Base-by-base conservation (phyloP, 2,329 filamentous ascomycete genomes). In the Diplodia seriata region DNA sequence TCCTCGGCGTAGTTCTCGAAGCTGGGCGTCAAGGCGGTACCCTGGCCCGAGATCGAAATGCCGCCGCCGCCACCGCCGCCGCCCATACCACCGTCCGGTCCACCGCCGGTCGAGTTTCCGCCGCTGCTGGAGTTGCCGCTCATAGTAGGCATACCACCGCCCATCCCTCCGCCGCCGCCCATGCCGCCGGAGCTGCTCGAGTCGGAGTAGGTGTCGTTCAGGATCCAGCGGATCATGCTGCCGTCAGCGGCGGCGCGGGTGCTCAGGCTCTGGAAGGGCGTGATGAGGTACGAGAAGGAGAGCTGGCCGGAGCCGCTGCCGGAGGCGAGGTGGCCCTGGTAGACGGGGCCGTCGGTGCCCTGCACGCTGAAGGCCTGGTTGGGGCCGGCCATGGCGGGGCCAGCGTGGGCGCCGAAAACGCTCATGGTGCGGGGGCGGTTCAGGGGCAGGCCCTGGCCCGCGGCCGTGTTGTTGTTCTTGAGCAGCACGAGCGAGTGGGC, bases 221-320 rank as follows among this genome's bases (percentile, higher is more conserved):
- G 5, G 15, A 68, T 62, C 66, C 56, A 68, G 56, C 55, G 56
- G 40, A 68, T 68, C 66, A 68, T 77, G 2, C 80, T 82, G 26
- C 77, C 76, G 43, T 81, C 77, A 9, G 74, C 75, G 9, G 74
- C 70, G 4, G 77, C 78, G 31, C 80, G 76, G 0, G 75, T 69
- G 57, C 77, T 77, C 65, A 83, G 81, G 11, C 80, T 80, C 67
- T 80, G 76, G 14, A 81, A 75, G 1, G 82, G 81, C 1, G 75
- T 78, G 62, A 84, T 73, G 38, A 85, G 77, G 69, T 84, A 81
- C 68, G 78, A 53, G 70, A 94, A 95, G 54, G 97, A 89, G 7
- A 93, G 93, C 0, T 93, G 89, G 0, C 94, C 94, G 4, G 91
- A 95, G 15, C 94, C 94, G 94, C 94, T 97, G 18, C 94, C 94